These are phyloP conservation scores for Clausena lansium DNA, from an alignment of 345 rosid species.

Conservation along the genomic window DNA sequence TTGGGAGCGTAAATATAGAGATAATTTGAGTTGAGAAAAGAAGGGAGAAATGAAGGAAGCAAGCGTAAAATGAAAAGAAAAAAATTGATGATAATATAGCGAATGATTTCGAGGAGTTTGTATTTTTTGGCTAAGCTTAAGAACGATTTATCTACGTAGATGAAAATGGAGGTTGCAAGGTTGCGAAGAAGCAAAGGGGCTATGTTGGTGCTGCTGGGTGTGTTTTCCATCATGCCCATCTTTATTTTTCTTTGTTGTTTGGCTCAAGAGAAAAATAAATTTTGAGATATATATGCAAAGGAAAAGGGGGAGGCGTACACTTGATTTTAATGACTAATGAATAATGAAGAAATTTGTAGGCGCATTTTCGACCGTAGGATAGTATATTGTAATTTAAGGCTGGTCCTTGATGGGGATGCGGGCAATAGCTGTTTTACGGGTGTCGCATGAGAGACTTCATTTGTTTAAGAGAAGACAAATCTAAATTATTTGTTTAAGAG, in stretches of 20 bases:
- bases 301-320: too few relatives aligned
- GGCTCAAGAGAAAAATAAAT: not conserved
- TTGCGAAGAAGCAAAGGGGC: slow-evolving; percentile 64
- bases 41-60: slow-evolving; percentile 40
- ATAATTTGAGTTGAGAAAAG: not conserved
- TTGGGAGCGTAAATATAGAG: slow-evolving; percentile 6
- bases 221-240: slow-evolving; percentile 38
- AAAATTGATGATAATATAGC: slow-evolving; percentile 38
- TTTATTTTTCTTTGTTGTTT: not conserved
- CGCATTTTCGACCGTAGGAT: not conserved
- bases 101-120: slow-evolving; percentile 52
- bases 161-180: slow-evolving; percentile 41
- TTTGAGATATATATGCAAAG: not conserved
- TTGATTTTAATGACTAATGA: too few relatives aligned
- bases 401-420: not conserved
- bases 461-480: too few relatives aligned
- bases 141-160: slow-evolving; percentile 66
- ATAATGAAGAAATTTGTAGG: too few relatives aligned
- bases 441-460: too few relatives aligned
- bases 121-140: slow-evolving; percentile 39
- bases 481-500: too few relatives aligned
- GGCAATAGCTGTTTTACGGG: too few relatives aligned
- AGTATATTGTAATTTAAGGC: not conserved
- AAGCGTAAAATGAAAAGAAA: slow-evolving; percentile 65
- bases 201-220: slow-evolving; percentile 29